Evolutionary conservation across 768 basidiomycete species (phyloP), one percentile per base, ranked within the genome.

Genomic region (Pluteus cervinus): DNA sequence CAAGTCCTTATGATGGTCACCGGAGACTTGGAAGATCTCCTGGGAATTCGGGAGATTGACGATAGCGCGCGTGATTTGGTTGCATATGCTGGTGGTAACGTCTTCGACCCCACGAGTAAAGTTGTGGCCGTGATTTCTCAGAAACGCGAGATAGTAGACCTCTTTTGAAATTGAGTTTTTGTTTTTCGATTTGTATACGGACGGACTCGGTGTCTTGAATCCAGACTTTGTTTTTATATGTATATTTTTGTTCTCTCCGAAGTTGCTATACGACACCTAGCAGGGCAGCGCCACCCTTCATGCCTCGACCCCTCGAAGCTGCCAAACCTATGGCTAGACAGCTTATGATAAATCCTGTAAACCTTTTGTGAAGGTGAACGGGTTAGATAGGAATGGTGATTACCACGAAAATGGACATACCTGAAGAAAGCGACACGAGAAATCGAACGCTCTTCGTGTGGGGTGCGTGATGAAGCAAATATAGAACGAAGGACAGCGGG

Each of bases 381-480:
- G n/a, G n/a, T 24, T 26, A 16, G 29, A 37, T 15, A 24, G 17
- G 36, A 41, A 41, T 41, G 11, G 29, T 31, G 21, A 35, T 24
- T 8, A 28, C 34, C 14, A 29, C n/a, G n/a, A n/a, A n/a, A 14
- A 37, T 14, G 35, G 37, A 36, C 51, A 31, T 56, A 85, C 87
- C 88, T 75, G 58, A 90, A 90, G 66, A 91, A 91, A 21, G 88
- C 87, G 36, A 87, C 70, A 10, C 86, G 75, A 25, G 87, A 91
- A 36, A 91, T 79, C 1, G 84, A 79, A 20, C 88, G 75, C 55
- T 91, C 87, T 54, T 91, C 87, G 39, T 81, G 65, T 3, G 82
- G 76, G 0, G 84, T 81, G 10, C 87, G 75, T 15, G 87, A 90
- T 9, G 86, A 90, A 18, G 88, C 77, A 56, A 91, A 91, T 48